Conservation (phyloP, 2,329 filamentous ascomycete genomes). For the Clonostachys chloroleuca region DNA sequence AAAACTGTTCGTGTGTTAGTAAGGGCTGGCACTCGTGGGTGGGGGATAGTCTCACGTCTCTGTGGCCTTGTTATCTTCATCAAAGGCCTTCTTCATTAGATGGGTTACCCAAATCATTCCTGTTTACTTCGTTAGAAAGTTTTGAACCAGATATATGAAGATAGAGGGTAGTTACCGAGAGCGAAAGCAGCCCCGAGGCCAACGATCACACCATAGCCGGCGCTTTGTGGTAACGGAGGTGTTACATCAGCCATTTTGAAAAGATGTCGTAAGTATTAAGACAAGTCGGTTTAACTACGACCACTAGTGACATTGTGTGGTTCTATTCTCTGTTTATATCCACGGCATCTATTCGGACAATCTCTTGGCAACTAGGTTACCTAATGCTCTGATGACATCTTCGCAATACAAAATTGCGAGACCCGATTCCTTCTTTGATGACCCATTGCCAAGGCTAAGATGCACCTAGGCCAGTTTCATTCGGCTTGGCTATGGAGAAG, state of each 20-base stretch:
- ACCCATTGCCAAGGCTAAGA: too few species aligned
- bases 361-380: not conserved
- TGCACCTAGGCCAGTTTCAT: too few species aligned
- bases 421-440: too few species aligned
- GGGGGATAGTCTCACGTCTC: slow-evolving; percentile 38
- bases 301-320: not conserved
- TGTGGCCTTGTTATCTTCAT: slow-evolving; percentile 60
- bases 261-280: not conserved
- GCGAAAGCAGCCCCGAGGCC: slow-evolving; percentile 55
- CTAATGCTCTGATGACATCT: not conserved
- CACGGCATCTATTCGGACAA: not conserved
- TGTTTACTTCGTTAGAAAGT: not conserved
- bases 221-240: not conserved
- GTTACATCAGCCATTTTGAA: not conserved
- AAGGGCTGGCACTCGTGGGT: too few species aligned
- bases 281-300: not conserved
- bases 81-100: slow-evolving; percentile 61
- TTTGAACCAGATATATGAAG: not conserved
- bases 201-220: slow-evolving; percentile 1
- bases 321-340: not conserved
- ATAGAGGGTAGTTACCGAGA: slow-evolving; percentile 20
- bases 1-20: not conserved
- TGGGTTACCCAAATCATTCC: slow-evolving; percentile 4
- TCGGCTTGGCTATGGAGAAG: too few species aligned
- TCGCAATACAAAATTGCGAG: too few species aligned